These are phyloP conservation scores for Elsinoe necatrix DNA, from an alignment of 2,329 filamentous ascomycete species.

Conservation along the genomic window DNA sequence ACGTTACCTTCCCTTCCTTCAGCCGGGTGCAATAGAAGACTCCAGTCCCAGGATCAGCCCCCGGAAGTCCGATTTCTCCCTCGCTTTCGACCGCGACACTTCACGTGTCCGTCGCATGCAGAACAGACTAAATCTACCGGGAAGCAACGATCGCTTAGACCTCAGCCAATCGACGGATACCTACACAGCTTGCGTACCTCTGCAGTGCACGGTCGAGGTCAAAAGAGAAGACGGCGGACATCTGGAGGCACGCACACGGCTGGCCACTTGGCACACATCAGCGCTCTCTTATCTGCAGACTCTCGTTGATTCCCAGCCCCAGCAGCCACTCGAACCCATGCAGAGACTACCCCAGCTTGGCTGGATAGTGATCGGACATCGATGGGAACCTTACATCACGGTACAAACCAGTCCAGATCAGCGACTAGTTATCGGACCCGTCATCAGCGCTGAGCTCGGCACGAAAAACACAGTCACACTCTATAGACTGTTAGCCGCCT, in stretches of 20 bases:
- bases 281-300: background rate
- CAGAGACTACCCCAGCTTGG: background rate
- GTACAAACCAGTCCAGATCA: background rate
- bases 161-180: background rate
- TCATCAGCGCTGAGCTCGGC: background rate
- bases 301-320: background rate
- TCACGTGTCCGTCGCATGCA: background rate
- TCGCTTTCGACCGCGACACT: background rate
- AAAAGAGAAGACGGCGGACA: background rate
- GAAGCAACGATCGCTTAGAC: background rate
- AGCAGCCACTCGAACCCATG: background rate
- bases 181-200: background rate
- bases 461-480: background rate
- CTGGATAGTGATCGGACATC: background rate
- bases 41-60: background rate
- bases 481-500: background rate
- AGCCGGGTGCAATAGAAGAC: background rate
- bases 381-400: background rate
- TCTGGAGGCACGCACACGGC: background rate
- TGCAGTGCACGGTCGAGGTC: background rate
- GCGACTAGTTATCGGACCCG: background rate
- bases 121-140: background rate
- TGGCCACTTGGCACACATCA: background rate
- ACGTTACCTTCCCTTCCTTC: background rate
- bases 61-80: background rate